Conservation (phyloP, 1,284 basidiomycete species). For the Ceratobasidium sp. region DNA sequence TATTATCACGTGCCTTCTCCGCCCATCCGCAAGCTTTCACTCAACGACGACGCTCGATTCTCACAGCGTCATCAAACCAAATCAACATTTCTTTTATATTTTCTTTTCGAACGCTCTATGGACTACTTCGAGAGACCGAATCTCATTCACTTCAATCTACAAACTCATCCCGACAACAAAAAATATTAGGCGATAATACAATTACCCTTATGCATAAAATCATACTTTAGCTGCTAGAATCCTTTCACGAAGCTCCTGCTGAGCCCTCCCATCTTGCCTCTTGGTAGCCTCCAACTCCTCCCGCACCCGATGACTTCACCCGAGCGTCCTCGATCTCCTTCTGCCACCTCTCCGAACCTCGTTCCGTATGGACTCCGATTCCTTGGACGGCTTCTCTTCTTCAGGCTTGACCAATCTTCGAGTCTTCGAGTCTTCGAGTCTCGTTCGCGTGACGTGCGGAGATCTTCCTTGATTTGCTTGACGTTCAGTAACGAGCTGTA, state of each 20-base stretch:
- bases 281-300: neutral
- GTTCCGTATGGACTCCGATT: slow-evolving; percentile 4
- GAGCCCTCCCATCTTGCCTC: neutral
- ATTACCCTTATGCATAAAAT: neutral
- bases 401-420: neutral
- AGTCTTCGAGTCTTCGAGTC: slow-evolving; percentile 18
- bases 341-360: slow-evolving; percentile 1
- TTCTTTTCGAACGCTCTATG: no score
- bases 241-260: neutral
- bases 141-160: no score
- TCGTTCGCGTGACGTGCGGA: slow-evolving; percentile 5
- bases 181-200: slow-evolving; percentile 6
- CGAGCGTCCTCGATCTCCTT: slow-evolving; percentile 1
- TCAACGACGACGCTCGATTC: no score
- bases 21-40: no score
- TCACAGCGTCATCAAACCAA: no score
- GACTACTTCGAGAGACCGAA: no score
- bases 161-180: neutral
- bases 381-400: slow-evolving; percentile 16
- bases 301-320: neutral
- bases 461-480: slow-evolving; percentile 11
- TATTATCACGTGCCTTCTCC: no score
- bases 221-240: neutral
- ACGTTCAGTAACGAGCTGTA: neutral
- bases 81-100: no score